A percentile compares a stretch with the other conserved stretches of the same genome.
These are phyloP conservation scores for Rhododendron simsii DNA, from an alignment of 148 eudicot species.

Conservation along the genomic window DNA sequence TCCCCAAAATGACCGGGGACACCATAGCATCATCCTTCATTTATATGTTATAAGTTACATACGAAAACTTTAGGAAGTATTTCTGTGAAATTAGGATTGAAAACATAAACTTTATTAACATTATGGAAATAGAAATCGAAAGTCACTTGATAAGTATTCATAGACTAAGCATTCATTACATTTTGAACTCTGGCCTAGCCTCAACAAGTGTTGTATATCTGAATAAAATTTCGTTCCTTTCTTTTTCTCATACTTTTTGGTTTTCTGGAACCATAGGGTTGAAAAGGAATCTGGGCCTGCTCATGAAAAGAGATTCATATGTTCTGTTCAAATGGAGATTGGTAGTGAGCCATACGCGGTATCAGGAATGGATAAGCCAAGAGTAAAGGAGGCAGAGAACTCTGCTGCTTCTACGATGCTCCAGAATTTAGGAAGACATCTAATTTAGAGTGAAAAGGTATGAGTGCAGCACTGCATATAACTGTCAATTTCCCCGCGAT, in stretches of 20 bases:
- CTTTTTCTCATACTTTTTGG: neutral
- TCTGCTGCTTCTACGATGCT: neutral
- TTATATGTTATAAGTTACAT: neutral
- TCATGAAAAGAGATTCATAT: neutral
- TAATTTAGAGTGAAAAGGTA: neutral
- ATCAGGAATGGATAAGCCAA: neutral
- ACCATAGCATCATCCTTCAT: no score
- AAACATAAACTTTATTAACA: neutral
- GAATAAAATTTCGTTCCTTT: neutral
- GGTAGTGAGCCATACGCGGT: neutral
- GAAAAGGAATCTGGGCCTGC: neutral
- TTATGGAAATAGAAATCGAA: neutral
- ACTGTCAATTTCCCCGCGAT: neutral
- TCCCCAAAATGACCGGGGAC: no score
- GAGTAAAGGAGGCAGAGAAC: slow-evolving; percentile 1
- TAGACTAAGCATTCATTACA: neutral
- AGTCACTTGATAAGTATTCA: neutral
- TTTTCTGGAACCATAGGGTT: neutral
- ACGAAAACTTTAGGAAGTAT: neutral
- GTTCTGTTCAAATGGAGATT: neutral
- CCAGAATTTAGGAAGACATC: neutral
- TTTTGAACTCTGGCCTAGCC: neutral
- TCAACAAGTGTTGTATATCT: neutral
- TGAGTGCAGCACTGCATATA: neutral
- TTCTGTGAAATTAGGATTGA: neutral